Evolutionary conservation across 2,329 filamentous ascomycete genomes (phyloP), one percentile per base, ranked within the genome.

Genomic region (Cercospora zeina): DNA sequence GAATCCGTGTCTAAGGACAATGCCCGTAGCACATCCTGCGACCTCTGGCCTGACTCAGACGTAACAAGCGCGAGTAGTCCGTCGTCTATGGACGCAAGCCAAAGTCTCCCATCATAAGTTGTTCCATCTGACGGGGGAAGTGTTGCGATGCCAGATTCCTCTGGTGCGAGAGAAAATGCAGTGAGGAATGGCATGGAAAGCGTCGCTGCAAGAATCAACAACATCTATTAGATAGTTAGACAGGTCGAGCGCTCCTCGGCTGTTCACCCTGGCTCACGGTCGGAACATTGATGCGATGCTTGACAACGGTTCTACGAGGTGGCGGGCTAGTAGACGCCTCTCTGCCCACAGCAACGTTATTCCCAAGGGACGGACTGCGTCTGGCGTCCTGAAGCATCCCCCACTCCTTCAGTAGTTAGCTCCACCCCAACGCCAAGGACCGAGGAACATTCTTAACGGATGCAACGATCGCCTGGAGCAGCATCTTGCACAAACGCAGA

Each of bases 231-330:
- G 42, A 10, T 21, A 49, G 11, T n/a, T 11, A 14, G 42, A 10
- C 42, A 49, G 11, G 14, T 30, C 42, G 42, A 45, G 19, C 53
- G n/a, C 2, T 34, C 53, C 31, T 55, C 53, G 34, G 53, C 14
- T 21, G n/a, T 14, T n/a, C 8, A 11, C n/a, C 53, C 10, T 16
- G 13, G 16, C 53, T 55, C 31, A 36, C 21, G 24, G 19, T 24
- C n/a, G 49, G 51, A 21, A 36, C 27, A 56, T 42, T 13, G 24
- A 56, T 56, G 54, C 54, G 24, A 56, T 56, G 54, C 54, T 56
- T 45, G 54, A 42, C n/a, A 11, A 42, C 31, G 33, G 19, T 10
- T 11, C 24, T 45, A 27, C 54, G 21, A 45, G n/a, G 24, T 31
- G 36, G 36, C 34, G 54, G 37, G 27, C 54, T 56, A 56, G 54